phyloP scores from a whole-genome alignment of 148 eudicot species.

The Rhododendron williamsianum region DNA sequence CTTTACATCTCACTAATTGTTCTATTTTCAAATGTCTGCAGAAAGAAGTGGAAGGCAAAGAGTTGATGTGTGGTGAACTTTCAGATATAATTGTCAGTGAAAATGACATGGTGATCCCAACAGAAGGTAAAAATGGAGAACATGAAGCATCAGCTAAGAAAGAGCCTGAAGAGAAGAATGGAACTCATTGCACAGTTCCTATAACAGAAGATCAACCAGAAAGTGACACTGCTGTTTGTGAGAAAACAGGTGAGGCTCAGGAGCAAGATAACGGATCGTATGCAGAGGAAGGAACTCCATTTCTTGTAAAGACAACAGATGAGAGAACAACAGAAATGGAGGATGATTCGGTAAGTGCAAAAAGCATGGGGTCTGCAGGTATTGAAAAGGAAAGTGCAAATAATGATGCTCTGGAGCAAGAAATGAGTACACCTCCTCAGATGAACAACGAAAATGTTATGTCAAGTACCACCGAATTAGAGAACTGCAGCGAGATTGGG shows the following conservation, averaged over 20 bases:
- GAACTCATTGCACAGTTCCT: neutral
- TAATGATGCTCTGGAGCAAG: neutral
- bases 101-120: neutral
- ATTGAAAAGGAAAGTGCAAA: constrained; percentile 3
- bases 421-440: neutral
- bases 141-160: neutral
- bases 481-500: neutral
- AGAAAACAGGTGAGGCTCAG: constrained; percentile 8
- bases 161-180: neutral
- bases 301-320: constrained; percentile 5
- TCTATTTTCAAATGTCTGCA: constrained; percentile 5
- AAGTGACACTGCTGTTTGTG: neutral
- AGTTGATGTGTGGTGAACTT: neutral
- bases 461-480: neutral
- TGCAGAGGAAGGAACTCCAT: neutral
- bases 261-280: neutral
- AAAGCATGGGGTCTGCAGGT: neutral
- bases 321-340: neutral
- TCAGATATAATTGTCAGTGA: neutral
- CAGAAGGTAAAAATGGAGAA: neutral
- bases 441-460: neutral
- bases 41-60: constrained; percentile 22
- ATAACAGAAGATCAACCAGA: constrained; percentile 4
- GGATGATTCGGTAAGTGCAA: neutral
- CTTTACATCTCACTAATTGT: neutral